phyloP scores from a whole-genome alignment of 805 yeast genomes.

The Saccharomycopsis lassenensis region DNA sequence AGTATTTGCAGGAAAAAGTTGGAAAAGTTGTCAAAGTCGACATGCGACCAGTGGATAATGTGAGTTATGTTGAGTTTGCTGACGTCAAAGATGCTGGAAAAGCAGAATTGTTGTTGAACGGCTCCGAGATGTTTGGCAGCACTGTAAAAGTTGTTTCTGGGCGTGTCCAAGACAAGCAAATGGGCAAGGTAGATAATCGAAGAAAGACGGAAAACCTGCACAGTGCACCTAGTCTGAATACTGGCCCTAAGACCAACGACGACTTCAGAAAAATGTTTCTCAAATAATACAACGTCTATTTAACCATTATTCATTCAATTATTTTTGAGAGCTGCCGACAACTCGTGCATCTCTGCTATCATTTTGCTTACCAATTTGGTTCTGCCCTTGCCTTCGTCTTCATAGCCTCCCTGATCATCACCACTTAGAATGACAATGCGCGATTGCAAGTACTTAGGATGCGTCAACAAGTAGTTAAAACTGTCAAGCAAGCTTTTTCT shows the following conservation, averaged over 20 bases:
- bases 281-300: background rate
- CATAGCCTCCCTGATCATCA: slow-evolving; percentile 50
- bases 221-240: no score
- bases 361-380: slow-evolving; percentile 34
- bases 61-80: slow-evolving; percentile 41
- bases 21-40: slow-evolving; percentile 34
- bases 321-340: no score
- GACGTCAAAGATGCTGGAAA: slow-evolving; percentile 37
- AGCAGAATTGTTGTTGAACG: slow-evolving; percentile 34
- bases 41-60: slow-evolving; percentile 33
- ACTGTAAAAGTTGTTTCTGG: no score
- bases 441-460: slow-evolving; percentile 73
- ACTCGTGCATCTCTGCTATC: slow-evolving; percentile 39
- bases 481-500: slow-evolving; percentile 49
- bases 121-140: no score
- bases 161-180: no score
- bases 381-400: slow-evolving; percentile 27
- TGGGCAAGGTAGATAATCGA: no score
- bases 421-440: slow-evolving; percentile 58
- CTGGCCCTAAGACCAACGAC: slow-evolving; percentile 29
- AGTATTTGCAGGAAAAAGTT: slow-evolving; percentile 24
- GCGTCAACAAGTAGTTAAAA: slow-evolving; percentile 65
- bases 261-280: slow-evolving; percentile 30
- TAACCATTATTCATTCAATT: slow-evolving; percentile 16
- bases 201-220: no score